Evolutionary conservation across 345 rosid genomes (phyloP), one percentile per base, ranked within the genome.

Genomic region (Gossypium arboreum): DNA sequence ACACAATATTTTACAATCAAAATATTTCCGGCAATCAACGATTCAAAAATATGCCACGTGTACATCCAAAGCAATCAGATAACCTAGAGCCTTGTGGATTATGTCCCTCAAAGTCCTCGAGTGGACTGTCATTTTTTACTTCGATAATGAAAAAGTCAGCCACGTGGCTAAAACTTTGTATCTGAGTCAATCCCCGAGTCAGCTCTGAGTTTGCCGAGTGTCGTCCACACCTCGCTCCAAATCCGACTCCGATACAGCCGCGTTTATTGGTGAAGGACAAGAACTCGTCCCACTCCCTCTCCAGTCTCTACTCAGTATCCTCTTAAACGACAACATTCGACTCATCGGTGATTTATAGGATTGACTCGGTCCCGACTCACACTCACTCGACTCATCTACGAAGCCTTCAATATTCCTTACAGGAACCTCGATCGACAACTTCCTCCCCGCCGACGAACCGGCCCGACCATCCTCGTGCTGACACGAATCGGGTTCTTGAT

Each of bases 341-440:
- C 84, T 80, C 86, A 83, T 81, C 18, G 91, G 91, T 22, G 94
- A 90, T 64, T 84, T 81, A 13, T 75, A 86, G 48, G 89, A 80
- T n/a, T 79, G 85, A 82, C 68, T 83, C 77, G 83, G 73, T 3
- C 47, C 77, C 20, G 77, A 65, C 17, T 55, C 72, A 41, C 71
- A 24, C 27, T 27, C 72, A 39, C 62, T 52, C 5, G 72, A 64
- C 68, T 80, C 85, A 13, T 74, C 76, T 12, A 79, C 72, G 0
- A 85, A 74, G 63, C 81, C 91, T 11, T 12, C 52, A 3, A 54
- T 34, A 48, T 68, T 80, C 72, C 84, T 82, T 29, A 68, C 75
- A 39, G 88, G 88, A 4, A 85, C 83, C 59, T 80, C 83, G 45
- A 82, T 78, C 60, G 80, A 78, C 75, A 74, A 88, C 81, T 89